Conservation (phyloP, 495 filamentous ascomycete genomes). For the Peziza echinospora region DNA sequence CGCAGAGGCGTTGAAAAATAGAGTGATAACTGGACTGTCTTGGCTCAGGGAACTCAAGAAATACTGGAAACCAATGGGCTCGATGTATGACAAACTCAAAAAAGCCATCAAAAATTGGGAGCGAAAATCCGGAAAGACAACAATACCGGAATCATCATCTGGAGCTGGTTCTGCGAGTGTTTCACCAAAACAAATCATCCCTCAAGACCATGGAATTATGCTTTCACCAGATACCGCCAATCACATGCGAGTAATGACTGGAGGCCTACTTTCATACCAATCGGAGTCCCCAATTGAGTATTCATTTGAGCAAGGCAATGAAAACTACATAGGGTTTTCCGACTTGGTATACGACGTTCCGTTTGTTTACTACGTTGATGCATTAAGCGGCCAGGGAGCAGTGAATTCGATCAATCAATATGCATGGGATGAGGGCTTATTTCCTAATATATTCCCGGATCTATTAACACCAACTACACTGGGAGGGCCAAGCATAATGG, state of each 20-base stretch:
- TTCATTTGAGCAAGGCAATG: constrained; percentile 2
- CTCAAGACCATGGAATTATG: constrained; percentile 8
- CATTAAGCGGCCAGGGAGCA: constrained; percentile 8
- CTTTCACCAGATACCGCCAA: constrained; percentile 14
- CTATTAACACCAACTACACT: constrained; percentile 1
- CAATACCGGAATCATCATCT: background rate
- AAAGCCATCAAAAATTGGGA: constrained; percentile 7
- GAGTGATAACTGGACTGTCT: constrained; percentile 10
- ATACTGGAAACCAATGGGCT: constrained; percentile 19
- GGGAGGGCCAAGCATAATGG: constrained; percentile 4
- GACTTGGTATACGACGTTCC: constrained; percentile 3
- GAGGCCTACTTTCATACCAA: constrained; percentile 12
- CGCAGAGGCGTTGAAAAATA: constrained; percentile 9
- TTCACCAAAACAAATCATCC: constrained; percentile 3
- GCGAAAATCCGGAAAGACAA: background rate
- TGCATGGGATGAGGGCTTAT: constrained; percentile 12
- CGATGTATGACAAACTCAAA: constrained; percentile 16
- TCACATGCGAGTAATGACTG: constrained; percentile 4
- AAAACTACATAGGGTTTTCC: background rate
- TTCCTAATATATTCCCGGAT: constrained; percentile 12
- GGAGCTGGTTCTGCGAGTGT: background rate
- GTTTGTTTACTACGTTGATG: constrained; percentile 11
- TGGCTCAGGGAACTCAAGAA: constrained; percentile 18
- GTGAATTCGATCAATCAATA: constrained; percentile 7
- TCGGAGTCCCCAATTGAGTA: constrained; percentile 11